Conservation (phyloP, 495 filamentous ascomycete species). For the Pyronema domesticum region DNA sequence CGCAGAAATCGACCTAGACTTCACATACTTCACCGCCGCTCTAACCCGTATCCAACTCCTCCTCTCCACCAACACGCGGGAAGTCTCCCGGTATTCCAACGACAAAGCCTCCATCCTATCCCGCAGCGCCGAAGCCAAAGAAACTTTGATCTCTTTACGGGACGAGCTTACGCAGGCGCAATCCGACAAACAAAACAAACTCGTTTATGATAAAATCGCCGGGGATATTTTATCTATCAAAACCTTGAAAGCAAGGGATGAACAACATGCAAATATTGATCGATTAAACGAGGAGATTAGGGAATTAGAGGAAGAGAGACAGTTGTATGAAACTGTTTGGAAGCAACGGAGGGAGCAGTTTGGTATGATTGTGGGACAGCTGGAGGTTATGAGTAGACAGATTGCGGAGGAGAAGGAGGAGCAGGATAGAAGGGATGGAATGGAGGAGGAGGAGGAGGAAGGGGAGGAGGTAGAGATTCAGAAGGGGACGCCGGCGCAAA, state of each 20-base stretch:
- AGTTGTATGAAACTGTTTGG: conserved; percentile 70
- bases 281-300: conserved; percentile 76
- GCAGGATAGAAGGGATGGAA: conserved; percentile 32
- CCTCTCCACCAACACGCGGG: conserved; percentile 58
- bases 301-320: conserved; percentile 68
- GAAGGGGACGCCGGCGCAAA: conserved; percentile 24
- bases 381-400: conserved; percentile 61
- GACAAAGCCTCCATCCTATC: conserved; percentile 25
- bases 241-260: conserved; percentile 60
- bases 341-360: conserved; percentile 73
- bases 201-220: conserved; percentile 83
- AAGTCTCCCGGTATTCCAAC: conserved; percentile 57
- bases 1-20: conserved; percentile 77
- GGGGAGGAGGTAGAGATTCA: conserved; percentile 45
- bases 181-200: conserved; percentile 62
- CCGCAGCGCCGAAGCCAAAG: conserved; percentile 57
- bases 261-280: conserved; percentile 57
- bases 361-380: conserved; percentile 76
- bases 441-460: conserved; percentile 36
- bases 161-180: conserved; percentile 59
- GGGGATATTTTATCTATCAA: conserved; percentile 37
- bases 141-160: conserved; percentile 54
- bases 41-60: conserved; percentile 81
- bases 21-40: conserved; percentile 72
- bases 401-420: conserved; percentile 97